Evolutionary conservation across 2,329 filamentous ascomycete genomes (phyloP), one percentile per base, ranked within the genome.

Genomic region (Emericellopsis cladophorae): DNA sequence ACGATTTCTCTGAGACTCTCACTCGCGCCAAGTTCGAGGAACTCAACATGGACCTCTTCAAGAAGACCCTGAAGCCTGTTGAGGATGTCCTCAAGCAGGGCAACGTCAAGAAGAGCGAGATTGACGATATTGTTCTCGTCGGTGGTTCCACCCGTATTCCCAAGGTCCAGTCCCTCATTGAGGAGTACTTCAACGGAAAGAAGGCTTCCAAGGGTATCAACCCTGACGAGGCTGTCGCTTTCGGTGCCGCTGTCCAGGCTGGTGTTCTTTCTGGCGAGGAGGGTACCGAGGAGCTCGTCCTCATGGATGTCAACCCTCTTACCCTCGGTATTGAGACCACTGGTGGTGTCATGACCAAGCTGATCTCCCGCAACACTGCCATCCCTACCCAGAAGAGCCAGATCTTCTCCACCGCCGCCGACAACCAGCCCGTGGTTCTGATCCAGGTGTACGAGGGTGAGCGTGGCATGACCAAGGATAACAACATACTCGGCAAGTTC

Each of bases 21-120:
- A 95, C 90, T 64, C 86, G 90, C 55, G 92, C 92, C 75, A 96
- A 96, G 78, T 96, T 98, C 58, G 92, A 98, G 72, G 90, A 96
- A 70, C 79, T 96, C 56, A 96, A 96, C 84, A 89, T 89, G 54
- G 90, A 96, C 58, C 81, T 96, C 47, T 96, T 96, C 83, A 95
- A 95, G 82, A 94, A 92, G 79, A 96, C 92, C 44, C 79, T 96
- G 51, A 95, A 95, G 80, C 90, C 92, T 44, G 92, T 96, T 51
- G 88, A 96, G 73, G 89, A 95, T 76, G 92, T 96, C 52, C 78
- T 98, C 60, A 94, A 95, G 75, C 92, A 96, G 54, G 88, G 89
- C 63, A 95, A 95, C 76, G 76, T 95, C 56, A 90, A 90, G 81
- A 96, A 95, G 83, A 70, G 67, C 47, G 89, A 96, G 55, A 78